Base-by-base conservation (phyloP, 768 basidiomycete species). In the Boletus sensibilis region DNA sequence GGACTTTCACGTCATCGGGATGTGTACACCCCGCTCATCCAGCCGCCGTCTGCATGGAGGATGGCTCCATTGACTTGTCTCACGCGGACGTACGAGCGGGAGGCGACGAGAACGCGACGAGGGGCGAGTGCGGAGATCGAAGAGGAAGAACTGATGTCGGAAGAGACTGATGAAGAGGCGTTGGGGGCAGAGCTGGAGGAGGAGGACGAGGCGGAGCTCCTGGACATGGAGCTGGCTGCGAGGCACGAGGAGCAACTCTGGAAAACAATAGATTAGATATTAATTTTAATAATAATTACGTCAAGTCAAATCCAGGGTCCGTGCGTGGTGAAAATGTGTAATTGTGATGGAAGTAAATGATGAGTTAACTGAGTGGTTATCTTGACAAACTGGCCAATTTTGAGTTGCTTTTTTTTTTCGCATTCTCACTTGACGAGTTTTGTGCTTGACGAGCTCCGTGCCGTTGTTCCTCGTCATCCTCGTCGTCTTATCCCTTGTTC, bases 161-260 rank as follows among this genome's bases (percentile, higher is more conserved):
- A 67, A n/a, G 66, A 62, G 47, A 70, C 70, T 5, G 76, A 83
- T 50, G 72, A 75, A 20, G 73, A 72, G 18, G 71, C 60, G 23
- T 51, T 82, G 38, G 57, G 56, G 18, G 62, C 54, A 1, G 82
- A 80, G 61, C 58, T 83, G 46, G 50, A 65, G 21, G 78, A 78
- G 9, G 84, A 85, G 31, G 73, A 66, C 7, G 60, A 64, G 21
- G 61, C 79, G 43, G 79, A 85, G 34, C 50, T 63, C 27, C 37
- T 42, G 50, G 82, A 84, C 56, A 45, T 53, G 33, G 56, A 55
- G 29, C 35, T 58, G 14, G 77, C 74, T 23, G 62, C 55, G 33
- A 56, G 51, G 21, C 74, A 77, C 50, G 81, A 85, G 66, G 58
- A 63, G 16, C 35, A 54, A n/a, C 67, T 82, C 25, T 83, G 80